These are phyloP conservation scores for Calonectria leucothoes DNA, from an alignment of 2,329 filamentous ascomycete species.

Conservation along the genomic window DNA sequence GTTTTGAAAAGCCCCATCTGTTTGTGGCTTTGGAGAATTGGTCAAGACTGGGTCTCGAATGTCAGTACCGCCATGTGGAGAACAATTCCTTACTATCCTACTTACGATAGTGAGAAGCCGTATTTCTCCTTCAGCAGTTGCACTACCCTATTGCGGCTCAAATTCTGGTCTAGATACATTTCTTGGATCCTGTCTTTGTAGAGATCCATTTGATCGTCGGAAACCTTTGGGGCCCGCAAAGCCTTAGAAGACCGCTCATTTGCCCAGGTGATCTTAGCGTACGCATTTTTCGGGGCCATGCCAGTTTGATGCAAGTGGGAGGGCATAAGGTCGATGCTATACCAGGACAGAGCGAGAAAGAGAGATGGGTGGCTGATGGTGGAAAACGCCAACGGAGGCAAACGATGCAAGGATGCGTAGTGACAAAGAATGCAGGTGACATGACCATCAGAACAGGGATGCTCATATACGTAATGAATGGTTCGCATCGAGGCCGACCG, in stretches of 20 bases:
- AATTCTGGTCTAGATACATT: not conserved
- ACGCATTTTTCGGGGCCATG: not conserved
- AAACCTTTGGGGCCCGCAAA: not conserved
- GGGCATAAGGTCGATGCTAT: too few relatives aligned
- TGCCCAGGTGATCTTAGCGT: not conserved
- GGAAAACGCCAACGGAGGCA: too few relatives aligned
- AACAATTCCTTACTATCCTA: too few relatives aligned
- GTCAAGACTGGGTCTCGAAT: not conserved
- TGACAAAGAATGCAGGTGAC: not conserved
- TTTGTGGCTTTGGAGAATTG: constrained; percentile 6
- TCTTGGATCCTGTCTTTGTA: constrained; percentile 7
- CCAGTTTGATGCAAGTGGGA: too few relatives aligned
- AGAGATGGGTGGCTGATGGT: too few relatives aligned
- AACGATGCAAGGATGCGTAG: not conserved
- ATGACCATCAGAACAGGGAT: not conserved
- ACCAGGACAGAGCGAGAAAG: not conserved
- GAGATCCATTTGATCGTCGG: not conserved
- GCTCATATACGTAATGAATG: not conserved
- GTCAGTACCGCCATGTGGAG: not conserved
- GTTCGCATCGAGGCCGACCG: not conserved
- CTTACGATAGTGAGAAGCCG: not conserved
- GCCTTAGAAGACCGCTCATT: not conserved
- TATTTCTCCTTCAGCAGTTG: not conserved
- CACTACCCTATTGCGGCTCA: not conserved
- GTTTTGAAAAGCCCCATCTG: constrained; percentile 4